Conservation (phyloP, 257 asterid genomes). For the Jaltomata sinuosa region DNA sequence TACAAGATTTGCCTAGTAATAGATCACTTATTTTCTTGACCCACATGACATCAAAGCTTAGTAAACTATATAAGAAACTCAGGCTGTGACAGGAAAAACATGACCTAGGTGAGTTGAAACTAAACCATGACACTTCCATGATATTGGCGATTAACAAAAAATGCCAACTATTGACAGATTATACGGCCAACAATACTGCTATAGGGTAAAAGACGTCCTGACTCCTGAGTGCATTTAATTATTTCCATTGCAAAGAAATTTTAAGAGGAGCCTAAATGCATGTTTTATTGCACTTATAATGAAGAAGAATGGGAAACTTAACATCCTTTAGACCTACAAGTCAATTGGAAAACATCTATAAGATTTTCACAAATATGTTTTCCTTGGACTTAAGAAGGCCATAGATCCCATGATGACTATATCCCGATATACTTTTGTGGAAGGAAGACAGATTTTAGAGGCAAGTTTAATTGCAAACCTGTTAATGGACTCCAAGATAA, state of each 20-base stretch:
- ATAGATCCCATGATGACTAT: not conserved
- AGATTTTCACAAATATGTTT: not conserved
- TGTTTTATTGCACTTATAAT: not conserved
- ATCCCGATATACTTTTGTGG: not conserved
- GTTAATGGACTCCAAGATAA: not conserved
- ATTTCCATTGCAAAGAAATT: not conserved
- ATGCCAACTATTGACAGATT: not conserved
- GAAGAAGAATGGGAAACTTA: not conserved
- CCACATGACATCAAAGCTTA: not conserved
- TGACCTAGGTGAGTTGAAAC: not conserved
- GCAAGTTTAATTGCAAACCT: not conserved
- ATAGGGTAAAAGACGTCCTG: not conserved
- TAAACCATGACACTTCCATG: not conserved
- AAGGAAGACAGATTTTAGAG: not conserved
- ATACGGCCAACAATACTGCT: not conserved
- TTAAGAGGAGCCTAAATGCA: not conserved
- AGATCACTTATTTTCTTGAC: not conserved
- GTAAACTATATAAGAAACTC: not conserved
- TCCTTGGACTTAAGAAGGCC: not conserved
- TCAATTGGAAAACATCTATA: not conserved
- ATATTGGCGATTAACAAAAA: not conserved
- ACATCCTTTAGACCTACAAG: not conserved
- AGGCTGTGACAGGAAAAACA: not conserved
- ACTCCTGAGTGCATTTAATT: not conserved
- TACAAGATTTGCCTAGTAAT: not conserved